Conservation (phyloP, 495 filamentous ascomycete species). For the Glutinoglossum americanum region DNA sequence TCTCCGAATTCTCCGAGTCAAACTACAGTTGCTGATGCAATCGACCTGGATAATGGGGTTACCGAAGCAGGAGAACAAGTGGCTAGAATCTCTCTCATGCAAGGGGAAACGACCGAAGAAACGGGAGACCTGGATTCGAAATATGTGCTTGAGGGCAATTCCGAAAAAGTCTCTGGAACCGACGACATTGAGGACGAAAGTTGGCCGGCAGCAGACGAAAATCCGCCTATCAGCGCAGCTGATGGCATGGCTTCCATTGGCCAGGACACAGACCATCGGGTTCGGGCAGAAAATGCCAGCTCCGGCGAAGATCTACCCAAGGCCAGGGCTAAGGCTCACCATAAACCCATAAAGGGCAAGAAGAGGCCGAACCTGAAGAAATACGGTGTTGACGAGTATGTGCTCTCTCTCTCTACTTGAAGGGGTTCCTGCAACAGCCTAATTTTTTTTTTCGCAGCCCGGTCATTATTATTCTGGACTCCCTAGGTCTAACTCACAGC, state of each 20-base stretch:
- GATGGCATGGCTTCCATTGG: not conserved
- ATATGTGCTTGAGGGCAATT: not conserved
- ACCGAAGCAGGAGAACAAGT: not conserved
- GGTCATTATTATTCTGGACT: constrained; percentile 76
- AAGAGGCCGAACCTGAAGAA: constrained; percentile 7
- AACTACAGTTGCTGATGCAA: not conserved
- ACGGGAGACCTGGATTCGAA: not conserved
- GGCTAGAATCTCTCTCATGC: not conserved
- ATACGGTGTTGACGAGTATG: constrained; percentile 9
- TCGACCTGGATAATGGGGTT: not conserved
- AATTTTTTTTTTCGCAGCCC: constrained; percentile 21
- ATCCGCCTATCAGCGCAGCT: not conserved
- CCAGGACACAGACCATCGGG: not conserved
- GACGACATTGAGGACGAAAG: not conserved
- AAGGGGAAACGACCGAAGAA: not conserved
- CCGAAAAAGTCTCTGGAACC: not conserved
- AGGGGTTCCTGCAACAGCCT: not conserved
- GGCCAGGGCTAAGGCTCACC: not conserved
- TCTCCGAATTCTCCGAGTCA: not conserved
- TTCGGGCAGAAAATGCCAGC: not conserved
- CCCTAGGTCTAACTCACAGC: constrained; percentile 40
- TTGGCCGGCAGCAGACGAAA: not conserved
- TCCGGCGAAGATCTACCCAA: not conserved
- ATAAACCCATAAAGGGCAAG: constrained; percentile 1
- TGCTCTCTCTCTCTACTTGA: not conserved